Evolutionary conservation across 306 rosid species (phyloP), one percentile per base, ranked within the genome.

Genomic region (Erythrophleum fordii): DNA sequence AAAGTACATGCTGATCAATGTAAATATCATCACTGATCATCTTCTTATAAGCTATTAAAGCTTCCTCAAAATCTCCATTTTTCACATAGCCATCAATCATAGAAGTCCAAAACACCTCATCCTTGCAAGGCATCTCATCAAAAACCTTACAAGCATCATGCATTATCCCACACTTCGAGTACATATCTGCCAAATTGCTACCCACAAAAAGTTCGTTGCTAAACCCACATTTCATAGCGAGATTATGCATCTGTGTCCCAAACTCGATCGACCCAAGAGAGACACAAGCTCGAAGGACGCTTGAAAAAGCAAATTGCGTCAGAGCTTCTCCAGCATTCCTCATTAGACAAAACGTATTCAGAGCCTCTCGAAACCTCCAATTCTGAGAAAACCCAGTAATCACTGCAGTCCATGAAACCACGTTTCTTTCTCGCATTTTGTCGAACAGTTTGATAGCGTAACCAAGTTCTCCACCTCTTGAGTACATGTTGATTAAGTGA

Each of bases 391-490:
- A 87, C 56, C 81, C 91, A 35, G 90, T 83, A 23, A 91, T 78
- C 91, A 91, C 80, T 13, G 90, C 77, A 0, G 90, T 87, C 91
- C 91, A 88, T 28, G 95, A 87, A 80, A 91, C 90, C 55, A 83
- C 53, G 73, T 91, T 88, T 88, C 91, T 83, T 0, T 80, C 78
- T 11, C 81, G 73, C 91, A 86, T 85, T 88, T 61, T 56, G 61
- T 88, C 87, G 77, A 91, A 91, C 51, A 88, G 53, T 52, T 81
- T 87, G 14, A 79, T 46, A 9, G 94, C 89, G 26, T 74, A 82
- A 13, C 72, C 74, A 56, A 85, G 29, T 23, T 72, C 61, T 52
- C 92, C 92, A 11, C 92, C 83, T 85, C 85, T 85, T 23, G 86
- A 78, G 44, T 90, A 86, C 83, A 88, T 62, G 22, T 79, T 83